Conservation (phyloP, 2,329 filamentous ascomycete species). For the Hymenoscyphus scutula region DNA sequence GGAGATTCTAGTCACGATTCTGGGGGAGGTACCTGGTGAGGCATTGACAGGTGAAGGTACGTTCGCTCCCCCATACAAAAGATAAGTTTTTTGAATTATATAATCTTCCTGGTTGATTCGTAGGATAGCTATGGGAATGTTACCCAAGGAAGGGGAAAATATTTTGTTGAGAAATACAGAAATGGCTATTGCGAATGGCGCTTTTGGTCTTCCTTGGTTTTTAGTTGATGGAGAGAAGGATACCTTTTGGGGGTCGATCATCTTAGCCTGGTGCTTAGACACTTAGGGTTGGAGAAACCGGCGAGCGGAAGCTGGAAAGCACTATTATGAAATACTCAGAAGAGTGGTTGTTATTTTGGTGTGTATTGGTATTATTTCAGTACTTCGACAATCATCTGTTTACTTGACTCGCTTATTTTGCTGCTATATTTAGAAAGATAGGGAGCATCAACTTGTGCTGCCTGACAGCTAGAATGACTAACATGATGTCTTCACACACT, state of each 20-base stretch:
- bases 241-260: constrained; percentile 61
- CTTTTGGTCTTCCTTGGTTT: constrained; percentile 62
- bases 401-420: no score
- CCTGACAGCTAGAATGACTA: no score
- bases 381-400: not conserved
- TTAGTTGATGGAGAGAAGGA: constrained; percentile 54
- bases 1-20: constrained; percentile 32
- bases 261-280: constrained; percentile 51
- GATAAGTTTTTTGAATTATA: not conserved
- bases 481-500: no score
- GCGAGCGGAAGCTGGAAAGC: constrained; percentile 29
- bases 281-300: constrained; percentile 48
- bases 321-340: constrained; percentile 22
- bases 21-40: constrained; percentile 47
- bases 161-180: constrained; percentile 49
- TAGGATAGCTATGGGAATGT: constrained; percentile 23
- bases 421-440: no score
- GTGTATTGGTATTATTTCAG: not conserved
- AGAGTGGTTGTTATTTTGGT: not conserved
- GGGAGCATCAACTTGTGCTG: no score
- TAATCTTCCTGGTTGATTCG: constrained; percentile 1
- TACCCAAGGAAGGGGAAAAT: constrained; percentile 29
- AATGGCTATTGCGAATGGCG: constrained; percentile 49
- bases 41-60: constrained; percentile 42
- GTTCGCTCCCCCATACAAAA: not conserved